Evolutionary conservation across 331 rosid species (phyloP).

Genomic region (Cucumis variabilis): DNA sequence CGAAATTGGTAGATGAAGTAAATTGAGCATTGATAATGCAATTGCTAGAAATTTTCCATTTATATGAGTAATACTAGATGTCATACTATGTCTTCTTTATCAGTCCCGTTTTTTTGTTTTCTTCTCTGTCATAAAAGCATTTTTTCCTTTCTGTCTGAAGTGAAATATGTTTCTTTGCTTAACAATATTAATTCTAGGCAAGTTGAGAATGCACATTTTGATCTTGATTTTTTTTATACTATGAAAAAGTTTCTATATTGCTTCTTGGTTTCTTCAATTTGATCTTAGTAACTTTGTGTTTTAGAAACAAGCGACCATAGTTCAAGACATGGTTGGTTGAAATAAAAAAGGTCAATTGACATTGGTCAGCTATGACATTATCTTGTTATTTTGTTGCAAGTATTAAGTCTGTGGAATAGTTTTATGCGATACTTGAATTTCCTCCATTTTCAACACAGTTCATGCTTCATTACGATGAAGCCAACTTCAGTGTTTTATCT

Average conservation of each 20-base stretch:
- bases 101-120: not conserved
- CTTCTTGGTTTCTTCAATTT: too few species aligned
- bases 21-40: not conserved
- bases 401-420: not conserved
- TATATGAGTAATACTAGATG: not conserved
- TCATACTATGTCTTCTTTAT: constrained; percentile 27
- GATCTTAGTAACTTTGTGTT: too few species aligned
- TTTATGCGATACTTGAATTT: constrained; percentile 7
- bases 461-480: not conserved
- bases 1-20: not conserved
- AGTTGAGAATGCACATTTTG: constrained; percentile 64
- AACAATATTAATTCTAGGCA: constrained; percentile 52
- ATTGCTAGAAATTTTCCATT: not conserved
- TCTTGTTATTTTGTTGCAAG: not conserved
- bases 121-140: not conserved
- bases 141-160: not conserved
- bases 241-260: not conserved
- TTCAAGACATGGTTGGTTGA: too few species aligned
- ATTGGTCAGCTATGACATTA: not conserved
- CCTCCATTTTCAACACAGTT: not conserved
- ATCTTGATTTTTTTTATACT: not conserved
- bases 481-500: not conserved
- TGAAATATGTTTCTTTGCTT: constrained; percentile 30
- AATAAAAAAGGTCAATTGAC: constrained; percentile 66
- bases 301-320: too few species aligned